Percentiles rank a stretch among this genome's conserved stretches.
Evolutionary conservation across 768 basidiomycete species (phyloP).

Genomic region (Tricholoma sp.): DNA sequence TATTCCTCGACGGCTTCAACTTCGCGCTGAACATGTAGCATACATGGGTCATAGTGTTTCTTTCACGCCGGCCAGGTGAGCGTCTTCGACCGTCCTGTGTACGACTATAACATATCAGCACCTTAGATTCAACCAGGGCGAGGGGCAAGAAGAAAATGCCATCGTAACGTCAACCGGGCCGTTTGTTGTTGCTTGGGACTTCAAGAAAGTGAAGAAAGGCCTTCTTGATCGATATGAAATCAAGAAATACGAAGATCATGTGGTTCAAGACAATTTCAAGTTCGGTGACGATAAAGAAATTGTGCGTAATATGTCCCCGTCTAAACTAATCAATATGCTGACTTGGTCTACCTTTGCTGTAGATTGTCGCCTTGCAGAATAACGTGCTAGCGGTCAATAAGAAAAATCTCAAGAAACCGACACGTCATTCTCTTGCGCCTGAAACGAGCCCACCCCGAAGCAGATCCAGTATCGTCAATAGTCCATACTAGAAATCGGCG

Average conservation of each 20-base stretch:
- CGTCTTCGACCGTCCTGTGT: conserved; percentile 4
- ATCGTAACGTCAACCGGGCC: conserved; percentile 93
- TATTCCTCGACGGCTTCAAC: conserved; percentile 78
- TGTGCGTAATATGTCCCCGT: conserved; percentile 40
- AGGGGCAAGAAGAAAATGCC: conserved; percentile 85
- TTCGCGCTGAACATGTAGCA: conserved; percentile 87
- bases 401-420: conserved; percentile 83
- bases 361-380: conserved; percentile 95
- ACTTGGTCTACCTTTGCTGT: conserved; percentile 7
- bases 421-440: conserved; percentile 63
- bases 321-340: not conserved
- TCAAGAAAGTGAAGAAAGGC: conserved; percentile 91
- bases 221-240: conserved; percentile 90
- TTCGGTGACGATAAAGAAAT: conserved; percentile 98
- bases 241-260: conserved; percentile 90
- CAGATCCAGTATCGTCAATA: conserved; percentile 63
- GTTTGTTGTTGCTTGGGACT: conserved; percentile 96
- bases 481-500: conserved; percentile 42
- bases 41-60: conserved; percentile 86
- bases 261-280: conserved; percentile 97
- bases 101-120: not conserved
- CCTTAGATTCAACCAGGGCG: conserved; percentile 85
- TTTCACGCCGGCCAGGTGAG: conserved; percentile 91
- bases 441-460: conserved; percentile 32
- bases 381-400: conserved; percentile 93